Percentiles rank a stretch among this genome's conserved stretches.
These are phyloP conservation scores for Avena sativa DNA, from an alignment of 176 grass and related monocot species.

Conservation along the genomic window DNA sequence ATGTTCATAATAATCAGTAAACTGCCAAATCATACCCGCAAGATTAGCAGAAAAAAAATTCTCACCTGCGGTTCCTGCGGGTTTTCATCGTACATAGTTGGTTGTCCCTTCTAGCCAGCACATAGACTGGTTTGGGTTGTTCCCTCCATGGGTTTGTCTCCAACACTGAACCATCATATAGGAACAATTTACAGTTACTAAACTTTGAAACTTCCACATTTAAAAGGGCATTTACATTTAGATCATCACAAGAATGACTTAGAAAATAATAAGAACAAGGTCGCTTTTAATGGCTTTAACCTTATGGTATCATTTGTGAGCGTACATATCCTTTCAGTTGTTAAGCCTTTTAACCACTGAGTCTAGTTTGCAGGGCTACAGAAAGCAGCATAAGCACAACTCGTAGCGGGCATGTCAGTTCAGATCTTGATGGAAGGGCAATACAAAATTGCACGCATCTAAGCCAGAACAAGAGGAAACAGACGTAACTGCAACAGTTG, in stretches of 20 bases:
- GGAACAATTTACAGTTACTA: conserved; percentile 25
- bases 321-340: neutral
- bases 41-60: conserved; percentile 5
- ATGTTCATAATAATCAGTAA: neutral
- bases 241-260: neutral
- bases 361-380: neutral
- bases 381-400: conserved; percentile 4
- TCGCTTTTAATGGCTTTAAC: neutral
- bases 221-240: neutral
- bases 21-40: neutral
- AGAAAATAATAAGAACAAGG: neutral
- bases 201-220: neutral
- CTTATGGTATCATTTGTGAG: neutral
- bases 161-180: conserved; percentile 60
- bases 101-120: conserved; percentile 84
- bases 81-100: conserved; percentile 99
- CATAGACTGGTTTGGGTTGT: conserved; percentile 88
- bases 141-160: conserved; percentile 98
- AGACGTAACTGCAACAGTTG: neutral
- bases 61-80: conserved; percentile 68
- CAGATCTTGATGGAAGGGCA: neutral
- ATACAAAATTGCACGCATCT: neutral
- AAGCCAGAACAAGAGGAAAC: neutral
- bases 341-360: neutral
- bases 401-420: neutral